phyloP scores from a whole-genome alignment of 1,139 yeast species.

The Saccharomyces pastorianus region DNA sequence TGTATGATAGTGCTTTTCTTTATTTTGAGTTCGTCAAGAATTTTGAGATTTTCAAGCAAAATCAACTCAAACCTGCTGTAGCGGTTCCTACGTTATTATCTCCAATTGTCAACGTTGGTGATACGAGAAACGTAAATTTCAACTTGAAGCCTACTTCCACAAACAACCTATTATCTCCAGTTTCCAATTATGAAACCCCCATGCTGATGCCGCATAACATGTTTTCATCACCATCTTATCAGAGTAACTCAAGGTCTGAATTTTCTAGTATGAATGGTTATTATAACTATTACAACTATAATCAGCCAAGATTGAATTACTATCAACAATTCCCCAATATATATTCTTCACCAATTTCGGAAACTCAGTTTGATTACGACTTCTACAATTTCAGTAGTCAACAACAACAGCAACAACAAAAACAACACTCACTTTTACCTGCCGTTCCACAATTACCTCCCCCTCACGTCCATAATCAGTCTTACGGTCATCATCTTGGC shows the following conservation, averaged over 20 bases:
- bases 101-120: conserved; percentile 2
- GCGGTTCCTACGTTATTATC: conserved; percentile 10
- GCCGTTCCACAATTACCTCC: conserved; percentile 1
- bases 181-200: conserved; percentile 21
- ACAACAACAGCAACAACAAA: background rate
- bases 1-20: conserved; percentile 28
- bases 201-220: conserved; percentile 11
- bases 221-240: conserved; percentile 22
- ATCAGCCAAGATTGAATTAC: conserved; percentile 1
- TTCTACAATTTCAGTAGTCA: conserved; percentile 12
- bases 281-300: conserved; percentile 1
- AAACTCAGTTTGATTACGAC: conserved; percentile 13
- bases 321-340: conserved; percentile 1
- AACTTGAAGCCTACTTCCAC: conserved; percentile 13
- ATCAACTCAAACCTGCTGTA: background rate
- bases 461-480: background rate
- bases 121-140: background rate
- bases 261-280: conserved; percentile 6
- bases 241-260: background rate
- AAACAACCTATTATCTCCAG: conserved; percentile 11
- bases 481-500: background rate
- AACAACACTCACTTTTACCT: background rate
- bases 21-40: conserved; percentile 26
- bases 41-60: conserved; percentile 18
- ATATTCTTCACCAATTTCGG: conserved; percentile 4